These are phyloP conservation scores for Globisporangium recalcitrans DNA, from an alignment of 352 stramenopile genomes.

Conservation along the genomic window DNA sequence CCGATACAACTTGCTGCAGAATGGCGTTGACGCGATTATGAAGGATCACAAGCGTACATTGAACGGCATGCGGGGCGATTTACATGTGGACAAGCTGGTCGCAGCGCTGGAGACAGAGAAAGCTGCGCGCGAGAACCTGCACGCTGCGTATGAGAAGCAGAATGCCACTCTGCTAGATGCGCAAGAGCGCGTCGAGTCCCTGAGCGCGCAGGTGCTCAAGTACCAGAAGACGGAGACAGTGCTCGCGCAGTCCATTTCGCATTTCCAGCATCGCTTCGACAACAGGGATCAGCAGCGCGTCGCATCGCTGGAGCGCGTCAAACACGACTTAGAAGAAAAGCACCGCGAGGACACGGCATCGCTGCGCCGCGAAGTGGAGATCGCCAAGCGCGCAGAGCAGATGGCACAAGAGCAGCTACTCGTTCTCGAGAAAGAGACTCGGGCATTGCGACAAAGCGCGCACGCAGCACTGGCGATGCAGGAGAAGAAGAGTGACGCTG, in stretches of 20 bases:
- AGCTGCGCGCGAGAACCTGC: conserved; percentile 30
- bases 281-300: conserved; percentile 57
- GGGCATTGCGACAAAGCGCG: conserved; percentile 24
- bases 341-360: conserved; percentile 24
- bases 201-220: conserved; percentile 41
- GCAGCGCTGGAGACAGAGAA: conserved; percentile 60
- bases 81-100: conserved; percentile 41
- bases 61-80: conserved; percentile 38
- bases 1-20: conserved; percentile 30
- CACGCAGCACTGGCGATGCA: conserved; percentile 19
- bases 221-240: conserved; percentile 80
- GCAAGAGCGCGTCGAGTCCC: conserved; percentile 36
- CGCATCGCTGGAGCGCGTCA: conserved; percentile 32
- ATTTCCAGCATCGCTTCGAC: conserved; percentile 60
- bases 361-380: conserved; percentile 31
- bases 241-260: conserved; percentile 56
- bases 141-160: conserved; percentile 33
- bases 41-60: conserved; percentile 47
- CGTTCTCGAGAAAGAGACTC: conserved; percentile 25
- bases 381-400: conserved; percentile 21
- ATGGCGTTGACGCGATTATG: conserved; percentile 36
- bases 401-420: conserved; percentile 31
- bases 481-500: conserved; percentile 21
- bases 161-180: conserved; percentile 35
- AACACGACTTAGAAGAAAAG: conserved; percentile 36